A percentile compares a stretch with the other conserved stretches of the same genome.
These are phyloP conservation scores for Amphichorda felina DNA, from an alignment of 2,329 filamentous ascomycete species.

Conservation along the genomic window DNA sequence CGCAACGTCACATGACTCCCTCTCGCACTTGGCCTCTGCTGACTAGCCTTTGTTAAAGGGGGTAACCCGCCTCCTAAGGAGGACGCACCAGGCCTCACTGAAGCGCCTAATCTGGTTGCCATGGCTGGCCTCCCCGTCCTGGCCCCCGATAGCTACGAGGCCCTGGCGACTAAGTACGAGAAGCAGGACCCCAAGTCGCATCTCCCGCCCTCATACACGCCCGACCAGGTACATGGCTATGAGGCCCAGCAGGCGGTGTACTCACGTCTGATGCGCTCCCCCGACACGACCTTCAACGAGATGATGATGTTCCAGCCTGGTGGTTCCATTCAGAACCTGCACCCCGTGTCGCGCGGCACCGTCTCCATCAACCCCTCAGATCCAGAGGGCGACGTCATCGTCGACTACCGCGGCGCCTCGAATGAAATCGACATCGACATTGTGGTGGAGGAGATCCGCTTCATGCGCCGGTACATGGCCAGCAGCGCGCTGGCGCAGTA, in stretches of 20 bases:
- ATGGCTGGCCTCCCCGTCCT: conserved; percentile 11
- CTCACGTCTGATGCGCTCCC: conserved; percentile 9
- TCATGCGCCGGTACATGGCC: conserved; percentile 12
- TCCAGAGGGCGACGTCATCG: conserved; percentile 10
- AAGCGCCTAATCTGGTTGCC: conserved; percentile 8
- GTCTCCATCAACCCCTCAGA: conserved; percentile 10
- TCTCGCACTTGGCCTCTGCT: too few species aligned
- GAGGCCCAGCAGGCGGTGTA: conserved; percentile 26
- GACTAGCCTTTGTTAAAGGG: background rate
- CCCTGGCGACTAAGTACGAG: conserved; percentile 7
- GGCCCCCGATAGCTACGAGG: conserved; percentile 9
- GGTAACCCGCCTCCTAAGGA: background rate
- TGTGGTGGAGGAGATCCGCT: conserved; percentile 12
- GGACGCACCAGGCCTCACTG: conserved; percentile 2
- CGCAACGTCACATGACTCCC: too few species aligned
- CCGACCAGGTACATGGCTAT: conserved; percentile 13
- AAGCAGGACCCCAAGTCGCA: conserved; percentile 8
- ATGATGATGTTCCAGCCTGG: conserved; percentile 24
- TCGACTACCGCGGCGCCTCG: conserved; percentile 13
- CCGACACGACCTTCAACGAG: conserved; percentile 26
- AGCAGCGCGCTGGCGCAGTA: conserved; percentile 9
- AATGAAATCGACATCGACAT: conserved; percentile 13
- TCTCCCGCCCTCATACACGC: conserved; percentile 9
- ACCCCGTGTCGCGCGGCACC: conserved; percentile 10
- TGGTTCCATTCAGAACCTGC: conserved; percentile 12